A percentile compares a stretch with the other conserved stretches of the same genome.
Evolutionary conservation across 352 stramenopile species (phyloP).

Genomic region (Peronospora belbahrii): DNA sequence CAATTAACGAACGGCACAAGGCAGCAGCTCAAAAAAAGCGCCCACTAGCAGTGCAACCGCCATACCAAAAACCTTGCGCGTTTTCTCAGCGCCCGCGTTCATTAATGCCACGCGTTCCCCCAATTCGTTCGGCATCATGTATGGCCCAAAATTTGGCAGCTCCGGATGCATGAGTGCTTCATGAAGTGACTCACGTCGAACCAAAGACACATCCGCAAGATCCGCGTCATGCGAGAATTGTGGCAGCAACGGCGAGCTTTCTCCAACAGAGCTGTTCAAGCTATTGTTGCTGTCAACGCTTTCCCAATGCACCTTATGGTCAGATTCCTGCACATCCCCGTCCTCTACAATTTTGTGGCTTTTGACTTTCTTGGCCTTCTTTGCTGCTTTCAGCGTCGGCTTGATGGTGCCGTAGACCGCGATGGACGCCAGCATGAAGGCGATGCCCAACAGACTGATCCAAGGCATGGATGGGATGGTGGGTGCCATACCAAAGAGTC

Average conservation of each 20-base stretch:
- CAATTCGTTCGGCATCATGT: conserved; percentile 60
- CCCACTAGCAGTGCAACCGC: conserved; percentile 58
- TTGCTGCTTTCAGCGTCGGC: conserved; percentile 39
- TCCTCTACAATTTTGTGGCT: conserved; percentile 4
- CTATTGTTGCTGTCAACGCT: conserved; percentile 12
- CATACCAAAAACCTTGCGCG: conserved; percentile 52
- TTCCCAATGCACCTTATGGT: conserved; percentile 10
- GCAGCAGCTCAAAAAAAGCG: conserved; percentile 60
- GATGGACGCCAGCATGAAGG: conserved; percentile 75
- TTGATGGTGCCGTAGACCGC: conserved; percentile 74
- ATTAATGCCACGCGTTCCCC: conserved; percentile 49
- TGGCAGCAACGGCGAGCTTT: conserved; percentile 37
- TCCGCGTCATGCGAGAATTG: conserved; percentile 18
- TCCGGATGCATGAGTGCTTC: conserved; percentile 61
- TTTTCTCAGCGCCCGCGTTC: conserved; percentile 43
- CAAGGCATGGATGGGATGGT: conserved; percentile 53
- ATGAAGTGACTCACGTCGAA: conserved; percentile 39
- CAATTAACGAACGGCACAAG: conserved; percentile 76
- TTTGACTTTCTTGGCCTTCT: conserved; percentile 9
- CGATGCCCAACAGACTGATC: conserved; percentile 57
- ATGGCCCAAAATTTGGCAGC: conserved; percentile 77
- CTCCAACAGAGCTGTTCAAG: conserved; percentile 16
- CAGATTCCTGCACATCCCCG: background rate
- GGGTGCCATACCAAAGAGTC: conserved; percentile 54
- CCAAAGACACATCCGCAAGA: conserved; percentile 2